Conservation (phyloP, 2,329 filamentous ascomycete species). For the Cryphonectria radicalis region DNA sequence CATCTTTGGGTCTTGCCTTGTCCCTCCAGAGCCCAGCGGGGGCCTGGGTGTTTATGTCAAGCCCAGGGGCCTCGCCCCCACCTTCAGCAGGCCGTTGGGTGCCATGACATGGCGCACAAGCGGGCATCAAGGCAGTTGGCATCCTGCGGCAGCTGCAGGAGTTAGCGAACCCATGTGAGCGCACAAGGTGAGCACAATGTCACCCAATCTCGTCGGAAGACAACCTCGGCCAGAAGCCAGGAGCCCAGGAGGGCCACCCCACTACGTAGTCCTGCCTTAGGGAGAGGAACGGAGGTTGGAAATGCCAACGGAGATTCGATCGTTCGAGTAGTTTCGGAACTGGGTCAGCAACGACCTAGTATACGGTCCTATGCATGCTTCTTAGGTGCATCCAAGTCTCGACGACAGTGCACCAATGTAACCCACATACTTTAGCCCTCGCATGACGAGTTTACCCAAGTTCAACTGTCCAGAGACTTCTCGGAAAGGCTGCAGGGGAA, state of each 20-base stretch:
- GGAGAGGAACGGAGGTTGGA: not conserved
- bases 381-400: not conserved
- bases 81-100: not conserved
- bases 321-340: not conserved
- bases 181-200: not conserved
- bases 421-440: not conserved
- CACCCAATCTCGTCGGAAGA: not conserved
- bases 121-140: not conserved
- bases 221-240: not conserved
- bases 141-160: not conserved
- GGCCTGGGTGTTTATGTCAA: not conserved
- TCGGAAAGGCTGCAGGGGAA: no score
- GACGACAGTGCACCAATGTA: not conserved
- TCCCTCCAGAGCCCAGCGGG: not conserved
- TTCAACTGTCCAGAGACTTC: not conserved
- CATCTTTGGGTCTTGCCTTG: not conserved
- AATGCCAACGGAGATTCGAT: no score
- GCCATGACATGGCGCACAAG: not conserved
- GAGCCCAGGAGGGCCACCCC: not conserved
- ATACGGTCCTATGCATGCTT: not conserved
- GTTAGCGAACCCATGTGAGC: not conserved
- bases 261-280: not conserved
- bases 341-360: not conserved
- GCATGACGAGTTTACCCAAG: not conserved
- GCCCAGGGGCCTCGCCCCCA: not conserved